A percentile compares a stretch with the other conserved stretches of the same genome.
phyloP scores from a whole-genome alignment of 257 asterid genomes.

The Marsdenia floribunda region DNA sequence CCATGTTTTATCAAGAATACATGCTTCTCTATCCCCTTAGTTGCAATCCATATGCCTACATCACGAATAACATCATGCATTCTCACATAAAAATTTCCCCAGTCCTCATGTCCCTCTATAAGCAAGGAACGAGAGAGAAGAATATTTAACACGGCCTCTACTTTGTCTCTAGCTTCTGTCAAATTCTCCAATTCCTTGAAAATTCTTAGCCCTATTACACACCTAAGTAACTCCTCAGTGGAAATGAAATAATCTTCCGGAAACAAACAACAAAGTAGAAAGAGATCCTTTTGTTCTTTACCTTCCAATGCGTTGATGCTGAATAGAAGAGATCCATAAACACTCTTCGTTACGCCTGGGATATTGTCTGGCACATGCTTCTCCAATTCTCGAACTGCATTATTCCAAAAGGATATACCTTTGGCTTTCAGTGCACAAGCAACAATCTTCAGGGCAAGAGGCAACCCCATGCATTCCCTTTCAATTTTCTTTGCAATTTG shows the following conservation, averaged over 20 bases:
- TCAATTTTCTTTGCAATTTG: conserved; percentile 6
- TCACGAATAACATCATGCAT: conserved; percentile 15
- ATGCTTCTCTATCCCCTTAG: background rate
- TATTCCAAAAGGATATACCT: background rate
- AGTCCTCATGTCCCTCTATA: background rate
- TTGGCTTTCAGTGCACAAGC: conserved; percentile 8
- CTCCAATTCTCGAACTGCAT: conserved; percentile 9
- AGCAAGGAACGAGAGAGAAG: conserved; percentile 17
- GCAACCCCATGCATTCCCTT: conserved; percentile 24
- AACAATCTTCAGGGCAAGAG: conserved; percentile 25
- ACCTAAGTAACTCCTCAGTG: conserved; percentile 14
- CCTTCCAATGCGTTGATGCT: conserved; percentile 20
- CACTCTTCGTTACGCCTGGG: background rate
- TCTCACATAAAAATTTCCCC: background rate
- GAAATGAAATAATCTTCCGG: conserved; percentile 15
- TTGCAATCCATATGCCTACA: conserved; percentile 8
- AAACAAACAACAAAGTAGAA: conserved; percentile 27
- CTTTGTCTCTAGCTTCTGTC: conserved; percentile 12
- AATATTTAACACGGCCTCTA: background rate
- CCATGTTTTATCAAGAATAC: background rate
- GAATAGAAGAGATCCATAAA: conserved; percentile 11
- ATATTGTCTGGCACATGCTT: background rate
- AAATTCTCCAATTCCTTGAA: background rate
- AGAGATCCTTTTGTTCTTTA: conserved; percentile 13
- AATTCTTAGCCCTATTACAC: conserved; percentile 10